A percentile compares a stretch with the other conserved stretches of the same genome.
These are phyloP conservation scores for Cadophora sp. DNA, from an alignment of 2,329 filamentous ascomycete species.

Conservation along the genomic window DNA sequence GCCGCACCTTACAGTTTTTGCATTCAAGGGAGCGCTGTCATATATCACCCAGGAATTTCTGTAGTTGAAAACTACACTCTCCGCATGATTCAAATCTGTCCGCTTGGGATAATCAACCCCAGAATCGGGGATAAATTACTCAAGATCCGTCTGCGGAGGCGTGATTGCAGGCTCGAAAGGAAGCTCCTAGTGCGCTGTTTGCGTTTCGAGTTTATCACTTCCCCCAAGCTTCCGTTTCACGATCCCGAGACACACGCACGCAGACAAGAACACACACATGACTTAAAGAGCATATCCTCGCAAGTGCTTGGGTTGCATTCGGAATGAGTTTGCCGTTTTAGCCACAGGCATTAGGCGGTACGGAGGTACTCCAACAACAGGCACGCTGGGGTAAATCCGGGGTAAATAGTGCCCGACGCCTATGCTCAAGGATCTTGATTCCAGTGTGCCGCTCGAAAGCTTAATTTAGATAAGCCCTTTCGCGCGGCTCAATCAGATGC, in stretches of 20 bases:
- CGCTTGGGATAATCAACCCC: constrained; percentile 12
- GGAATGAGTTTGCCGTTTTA: constrained; percentile 3
- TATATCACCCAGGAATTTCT: neutral
- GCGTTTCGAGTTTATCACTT: neutral
- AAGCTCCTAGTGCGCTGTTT: neutral
- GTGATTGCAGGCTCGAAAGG: constrained; percentile 14
- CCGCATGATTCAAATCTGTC: constrained; percentile 6
- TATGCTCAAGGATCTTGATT: neutral
- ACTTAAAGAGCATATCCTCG: neutral
- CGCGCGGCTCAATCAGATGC: constrained; percentile 2
- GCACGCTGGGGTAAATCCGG: constrained; percentile 7
- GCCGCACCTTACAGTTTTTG: neutral
- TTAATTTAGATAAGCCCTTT: constrained; percentile 1
- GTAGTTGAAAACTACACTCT: neutral
- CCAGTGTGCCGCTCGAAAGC: constrained; percentile 1
- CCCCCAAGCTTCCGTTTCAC: neutral
- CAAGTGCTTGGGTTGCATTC: neutral
- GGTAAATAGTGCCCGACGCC: neutral
- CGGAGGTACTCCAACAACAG: neutral
- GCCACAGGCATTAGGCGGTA: constrained; percentile 9
- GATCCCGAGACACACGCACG: neutral
- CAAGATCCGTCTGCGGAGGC: constrained; percentile 1
- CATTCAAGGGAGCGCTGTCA: neutral
- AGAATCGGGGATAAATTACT: neutral
- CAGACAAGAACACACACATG: neutral